A percentile compares a stretch with the other conserved stretches of the same genome.
These are phyloP conservation scores for Leccinum glutinopallens DNA, from an alignment of 1,284 basidiomycete species.

Conservation along the genomic window DNA sequence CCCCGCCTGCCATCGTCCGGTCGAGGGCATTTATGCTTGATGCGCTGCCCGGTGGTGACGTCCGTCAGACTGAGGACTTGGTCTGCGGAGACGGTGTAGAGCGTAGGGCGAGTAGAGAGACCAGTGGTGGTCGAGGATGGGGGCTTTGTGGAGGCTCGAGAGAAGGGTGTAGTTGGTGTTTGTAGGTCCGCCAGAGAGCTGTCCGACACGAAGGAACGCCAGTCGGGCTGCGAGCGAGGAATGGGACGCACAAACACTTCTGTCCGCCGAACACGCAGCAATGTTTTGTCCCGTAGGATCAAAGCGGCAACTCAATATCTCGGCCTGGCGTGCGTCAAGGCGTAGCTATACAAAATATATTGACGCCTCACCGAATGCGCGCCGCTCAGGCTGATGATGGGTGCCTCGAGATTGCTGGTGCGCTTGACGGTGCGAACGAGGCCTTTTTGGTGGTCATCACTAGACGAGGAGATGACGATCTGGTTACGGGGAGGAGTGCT, in stretches of 20 bases:
- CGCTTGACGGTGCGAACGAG: slow-evolving; percentile 77
- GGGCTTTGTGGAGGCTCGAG: slow-evolving; percentile 73
- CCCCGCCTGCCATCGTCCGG: slow-evolving; percentile 76
- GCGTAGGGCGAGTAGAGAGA: slow-evolving; percentile 64
- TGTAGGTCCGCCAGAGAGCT: slow-evolving; percentile 82
- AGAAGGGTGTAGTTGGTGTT: slow-evolving; percentile 81
- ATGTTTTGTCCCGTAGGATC: slow-evolving; percentile 83
- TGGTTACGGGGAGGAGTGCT: slow-evolving; percentile 58
- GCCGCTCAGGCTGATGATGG: slow-evolving; percentile 77
- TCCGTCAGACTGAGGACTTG: slow-evolving; percentile 76
- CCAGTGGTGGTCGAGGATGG: slow-evolving; percentile 82
- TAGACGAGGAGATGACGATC: slow-evolving; percentile 72
- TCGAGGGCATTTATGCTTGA: slow-evolving; percentile 83
- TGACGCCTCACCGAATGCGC: slow-evolving; percentile 62
- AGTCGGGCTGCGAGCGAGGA: background rate
- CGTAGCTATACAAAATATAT: background rate
- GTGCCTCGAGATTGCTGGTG: slow-evolving; percentile 77
- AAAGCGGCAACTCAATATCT: slow-evolving; percentile 79
- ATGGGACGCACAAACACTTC: slow-evolving; percentile 67
- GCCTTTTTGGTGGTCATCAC: slow-evolving; percentile 70
- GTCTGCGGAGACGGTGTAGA: slow-evolving; percentile 87
- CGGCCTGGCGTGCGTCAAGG: slow-evolving; percentile 49
- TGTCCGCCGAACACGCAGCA: slow-evolving; percentile 78
- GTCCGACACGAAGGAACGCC: background rate
- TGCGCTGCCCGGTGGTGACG: slow-evolving; percentile 74